Conservation (phyloP, 176 grass and related monocot species). For the Bonia amplexicaulis region DNA sequence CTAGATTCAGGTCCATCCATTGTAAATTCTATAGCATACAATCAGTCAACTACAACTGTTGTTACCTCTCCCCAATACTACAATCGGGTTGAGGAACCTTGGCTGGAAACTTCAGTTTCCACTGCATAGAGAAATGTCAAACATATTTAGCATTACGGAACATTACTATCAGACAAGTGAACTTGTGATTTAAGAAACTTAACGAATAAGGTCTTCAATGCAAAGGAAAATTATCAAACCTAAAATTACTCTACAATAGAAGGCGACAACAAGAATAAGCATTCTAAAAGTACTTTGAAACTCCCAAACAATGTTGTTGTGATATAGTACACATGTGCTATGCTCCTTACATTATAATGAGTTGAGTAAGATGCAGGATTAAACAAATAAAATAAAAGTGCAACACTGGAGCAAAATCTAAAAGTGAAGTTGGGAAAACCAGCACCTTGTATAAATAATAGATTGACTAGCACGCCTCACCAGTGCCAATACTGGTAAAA, state of each 20-base stretch:
- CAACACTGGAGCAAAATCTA: neutral
- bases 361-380: neutral
- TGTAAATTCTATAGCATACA: neutral
- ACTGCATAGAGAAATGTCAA: slow-evolving; percentile 15
- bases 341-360: neutral
- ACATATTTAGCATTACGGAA: neutral
- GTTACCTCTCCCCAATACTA: neutral
- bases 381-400: neutral
- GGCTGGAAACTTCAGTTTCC: slow-evolving; percentile 8
- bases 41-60: neutral
- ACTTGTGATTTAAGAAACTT: neutral
- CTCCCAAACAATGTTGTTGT: neutral
- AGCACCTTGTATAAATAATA: neutral
- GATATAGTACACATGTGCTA: neutral
- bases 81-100: slow-evolving; percentile 1
- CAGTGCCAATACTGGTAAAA: neutral
- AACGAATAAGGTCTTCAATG: neutral
- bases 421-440: neutral
- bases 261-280: neutral
- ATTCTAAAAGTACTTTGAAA: neutral
- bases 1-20: slow-evolving; percentile 36
- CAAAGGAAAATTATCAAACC: neutral
- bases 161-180: neutral
- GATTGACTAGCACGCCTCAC: neutral
- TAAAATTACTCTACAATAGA: neutral